Base-by-base conservation (phyloP, 2,329 filamentous ascomycete species). In the Zymoseptoria crescenta region DNA sequence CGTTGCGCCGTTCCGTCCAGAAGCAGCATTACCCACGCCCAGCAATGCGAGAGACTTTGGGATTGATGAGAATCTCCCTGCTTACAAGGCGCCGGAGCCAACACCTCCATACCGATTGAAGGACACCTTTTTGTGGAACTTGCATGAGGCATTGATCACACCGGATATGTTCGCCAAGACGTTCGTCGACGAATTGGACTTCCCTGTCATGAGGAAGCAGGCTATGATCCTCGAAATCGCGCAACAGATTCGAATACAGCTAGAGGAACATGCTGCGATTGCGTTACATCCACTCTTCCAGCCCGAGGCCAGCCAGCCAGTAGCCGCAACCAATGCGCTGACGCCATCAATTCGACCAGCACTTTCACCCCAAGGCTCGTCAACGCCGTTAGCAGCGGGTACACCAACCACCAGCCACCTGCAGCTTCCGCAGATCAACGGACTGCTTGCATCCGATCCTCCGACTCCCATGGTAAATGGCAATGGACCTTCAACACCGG, bases 101-200 rank as follows among this genome's bases (percentile, higher is more conserved):
- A 91, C 91, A 13, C 86, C 91, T 0, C 88, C 90, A 2, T 96
- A 91, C 75, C 85, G 94, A 63, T 80, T 99, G 59, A 91, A 95
- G 69, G 94, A 99, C 68, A 88, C 89, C n/a, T 97, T 99, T 69
- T 77, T 96, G 56, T 99, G 94, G 94, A 99, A 99, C 69, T 81
- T 99, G 13, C 93, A 97, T 75, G 94, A 99, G 77, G 89, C 90
- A 0, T 79, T 96, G 59, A 89, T 92, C 55, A 99, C 94, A 0
- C 96, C 94, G 0, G 94, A 99, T 70, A 89, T 96, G 70, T 99
- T 97, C 72, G 94, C 94, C n/a, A 84, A 88, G 67, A 86, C 83
- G 1, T 85, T 97, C 65, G 92, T 96, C 1, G 90, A 96, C 64
- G 94, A 99, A 72, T 81, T 99, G 49, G 94, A 99, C 72, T 83